phyloP scores from a whole-genome alignment of 441 rosid genomes.

The Populus hybrid region DNA sequence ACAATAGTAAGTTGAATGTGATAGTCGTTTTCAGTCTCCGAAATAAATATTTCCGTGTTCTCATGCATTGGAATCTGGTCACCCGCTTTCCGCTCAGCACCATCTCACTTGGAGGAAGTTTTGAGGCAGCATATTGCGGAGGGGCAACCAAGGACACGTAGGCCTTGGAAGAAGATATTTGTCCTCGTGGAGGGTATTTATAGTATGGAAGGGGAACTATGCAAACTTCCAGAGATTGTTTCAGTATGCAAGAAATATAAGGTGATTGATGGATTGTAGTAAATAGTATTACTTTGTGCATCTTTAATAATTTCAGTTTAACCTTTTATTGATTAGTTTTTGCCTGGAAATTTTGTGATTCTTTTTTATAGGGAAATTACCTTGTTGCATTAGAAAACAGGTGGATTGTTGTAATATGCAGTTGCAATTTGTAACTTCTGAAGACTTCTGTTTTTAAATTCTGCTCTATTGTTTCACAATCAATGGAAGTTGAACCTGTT shows the following conservation, averaged over 20 bases:
- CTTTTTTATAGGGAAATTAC: background rate
- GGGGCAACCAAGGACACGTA: slow-evolving; percentile 86
- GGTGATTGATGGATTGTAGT: slow-evolving; percentile 35
- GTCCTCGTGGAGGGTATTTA: slow-evolving; percentile 86
- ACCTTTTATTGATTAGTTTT: background rate
- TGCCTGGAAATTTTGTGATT: background rate
- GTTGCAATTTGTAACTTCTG: background rate
- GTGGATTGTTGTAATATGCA: background rate
- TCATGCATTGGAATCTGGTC: background rate
- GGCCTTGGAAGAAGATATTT: slow-evolving; percentile 93
- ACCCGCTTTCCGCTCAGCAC: slow-evolving; percentile 39
- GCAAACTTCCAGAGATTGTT: slow-evolving; percentile 78
- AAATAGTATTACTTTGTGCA: background rate
- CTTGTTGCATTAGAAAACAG: background rate
- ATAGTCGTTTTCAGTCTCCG: background rate
- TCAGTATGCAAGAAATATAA: slow-evolving; percentile 83
- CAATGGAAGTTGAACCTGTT: background rate
- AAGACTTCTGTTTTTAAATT: background rate
- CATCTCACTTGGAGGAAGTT: slow-evolving; percentile 83
- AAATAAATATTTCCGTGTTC: background rate
- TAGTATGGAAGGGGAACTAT: slow-evolving; percentile 90
- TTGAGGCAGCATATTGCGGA: slow-evolving; percentile 86
- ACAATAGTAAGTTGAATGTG: slow-evolving; percentile 56
- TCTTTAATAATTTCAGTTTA: background rate
- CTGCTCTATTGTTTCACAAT: background rate